phyloP scores from a whole-genome alignment of 2,329 filamentous ascomycete genomes.

The Alternaria postmessia region DNA sequence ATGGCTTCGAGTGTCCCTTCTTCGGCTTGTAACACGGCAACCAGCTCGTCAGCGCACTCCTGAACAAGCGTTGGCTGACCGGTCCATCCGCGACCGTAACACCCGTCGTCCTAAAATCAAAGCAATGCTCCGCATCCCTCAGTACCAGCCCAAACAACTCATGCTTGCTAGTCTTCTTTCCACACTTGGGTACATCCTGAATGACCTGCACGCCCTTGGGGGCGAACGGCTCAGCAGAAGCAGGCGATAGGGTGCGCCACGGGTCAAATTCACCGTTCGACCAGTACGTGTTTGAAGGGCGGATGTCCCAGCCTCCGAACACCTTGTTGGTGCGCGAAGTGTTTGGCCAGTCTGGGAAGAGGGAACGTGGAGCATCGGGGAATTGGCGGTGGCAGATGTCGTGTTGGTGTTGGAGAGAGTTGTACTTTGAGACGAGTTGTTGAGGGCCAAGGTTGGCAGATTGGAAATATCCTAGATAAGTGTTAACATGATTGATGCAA shows the following conservation, averaged over 20 bases:
- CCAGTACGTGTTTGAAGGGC: conserved; percentile 62
- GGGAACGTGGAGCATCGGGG: conserved; percentile 50
- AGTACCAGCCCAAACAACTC: conserved; percentile 61
- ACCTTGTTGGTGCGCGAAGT: conserved; percentile 52
- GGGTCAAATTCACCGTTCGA: conserved; percentile 61
- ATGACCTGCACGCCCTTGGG: conserved; percentile 38
- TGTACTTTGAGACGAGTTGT: conserved; percentile 58
- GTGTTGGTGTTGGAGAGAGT: conserved; percentile 55
- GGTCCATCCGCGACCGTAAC: conserved; percentile 41
- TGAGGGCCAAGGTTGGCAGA: conserved; percentile 58
- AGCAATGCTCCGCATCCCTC: conserved; percentile 57
- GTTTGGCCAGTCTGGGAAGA: conserved; percentile 55
- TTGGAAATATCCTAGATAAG: conserved; percentile 54
- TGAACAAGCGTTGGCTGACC: conserved; percentile 50
- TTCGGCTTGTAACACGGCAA: conserved; percentile 53
- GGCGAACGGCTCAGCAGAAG: conserved; percentile 53
- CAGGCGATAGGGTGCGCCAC: conserved; percentile 58
- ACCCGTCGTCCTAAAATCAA: conserved; percentile 53
- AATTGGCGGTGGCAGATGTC: conserved; percentile 60
- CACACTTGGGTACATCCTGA: conserved; percentile 43
- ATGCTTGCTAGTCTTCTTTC: conserved; percentile 43
- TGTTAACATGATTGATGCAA: conserved; percentile 9
- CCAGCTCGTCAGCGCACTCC: conserved; percentile 56
- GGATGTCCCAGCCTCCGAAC: conserved; percentile 61
- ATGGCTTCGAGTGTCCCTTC: conserved; percentile 13